Conservation (phyloP, 345 rosid species). For the Viola odorata region DNA sequence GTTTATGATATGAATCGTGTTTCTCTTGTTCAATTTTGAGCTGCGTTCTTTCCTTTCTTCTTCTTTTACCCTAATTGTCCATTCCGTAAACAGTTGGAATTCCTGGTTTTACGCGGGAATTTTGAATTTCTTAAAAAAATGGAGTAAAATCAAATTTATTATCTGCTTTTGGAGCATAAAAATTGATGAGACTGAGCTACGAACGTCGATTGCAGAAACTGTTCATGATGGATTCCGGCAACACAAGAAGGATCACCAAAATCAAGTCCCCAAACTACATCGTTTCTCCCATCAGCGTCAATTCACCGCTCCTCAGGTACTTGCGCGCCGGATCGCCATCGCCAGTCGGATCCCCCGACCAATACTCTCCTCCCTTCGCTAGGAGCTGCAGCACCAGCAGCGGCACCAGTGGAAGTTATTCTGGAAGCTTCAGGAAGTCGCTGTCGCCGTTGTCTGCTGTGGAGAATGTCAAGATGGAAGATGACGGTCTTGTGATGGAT, state of each 20-base stretch:
- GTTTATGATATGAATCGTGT: neutral
- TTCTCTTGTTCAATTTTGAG: neutral
- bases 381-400: neutral
- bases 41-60: neutral
- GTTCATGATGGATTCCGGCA: neutral
- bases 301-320: constrained; percentile 5
- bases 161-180: neutral
- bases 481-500: constrained; percentile 63
- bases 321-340: constrained; percentile 16
- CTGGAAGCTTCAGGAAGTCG: neutral
- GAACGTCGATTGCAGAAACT: neutral
- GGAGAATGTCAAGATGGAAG: constrained; percentile 16
- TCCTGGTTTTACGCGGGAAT: neutral
- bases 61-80: neutral
- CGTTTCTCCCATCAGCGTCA: neutral
- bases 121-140: neutral
- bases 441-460: constrained; percentile 31
- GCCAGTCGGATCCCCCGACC: constrained; percentile 3
- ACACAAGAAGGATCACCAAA: neutral
- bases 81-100: neutral
- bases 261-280: constrained; percentile 6
- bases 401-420: neutral
- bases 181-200: neutral
- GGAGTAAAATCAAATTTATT: neutral
- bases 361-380: neutral